Conservation (phyloP, 2,329 filamentous ascomycete genomes). For the Fusarium sp. region DNA sequence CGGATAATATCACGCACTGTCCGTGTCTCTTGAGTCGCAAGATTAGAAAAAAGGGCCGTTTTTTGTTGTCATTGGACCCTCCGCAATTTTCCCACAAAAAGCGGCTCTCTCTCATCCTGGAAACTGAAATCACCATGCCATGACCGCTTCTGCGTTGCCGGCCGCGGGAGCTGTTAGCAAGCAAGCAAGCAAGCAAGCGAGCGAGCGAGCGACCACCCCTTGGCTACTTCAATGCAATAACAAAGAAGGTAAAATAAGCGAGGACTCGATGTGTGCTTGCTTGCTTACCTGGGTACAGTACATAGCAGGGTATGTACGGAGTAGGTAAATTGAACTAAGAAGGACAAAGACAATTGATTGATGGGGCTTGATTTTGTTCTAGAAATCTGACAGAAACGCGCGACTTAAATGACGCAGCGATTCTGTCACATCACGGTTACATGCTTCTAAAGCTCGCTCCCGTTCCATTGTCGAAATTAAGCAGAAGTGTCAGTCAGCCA, state of each 20-base stretch:
- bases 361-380: conserved; percentile 10
- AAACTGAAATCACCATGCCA: conserved; percentile 1
- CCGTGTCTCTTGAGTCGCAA: background rate
- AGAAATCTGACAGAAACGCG: conserved; percentile 5
- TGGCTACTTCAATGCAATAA: background rate
- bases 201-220: background rate
- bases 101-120: conserved; percentile 22
- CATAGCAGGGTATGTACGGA: background rate
- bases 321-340: background rate
- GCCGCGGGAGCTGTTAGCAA: conserved; percentile 25
- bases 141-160: conserved; percentile 33
- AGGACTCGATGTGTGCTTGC: background rate
- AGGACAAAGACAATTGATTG: background rate
- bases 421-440: conserved; percentile 1
- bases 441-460: conserved; percentile 1
- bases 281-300: background rate
- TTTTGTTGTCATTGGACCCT: conserved; percentile 24
- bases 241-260: background rate
- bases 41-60: conserved; percentile 6
- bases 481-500: conserved; percentile 24
- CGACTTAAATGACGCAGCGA: conserved; percentile 20
- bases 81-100: conserved; percentile 26
- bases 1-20: conserved; percentile 2
- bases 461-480: conserved; percentile 5
- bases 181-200: background rate